Conservation (phyloP, 768 basidiomycete genomes). For the Pleurotus giganteus region DNA sequence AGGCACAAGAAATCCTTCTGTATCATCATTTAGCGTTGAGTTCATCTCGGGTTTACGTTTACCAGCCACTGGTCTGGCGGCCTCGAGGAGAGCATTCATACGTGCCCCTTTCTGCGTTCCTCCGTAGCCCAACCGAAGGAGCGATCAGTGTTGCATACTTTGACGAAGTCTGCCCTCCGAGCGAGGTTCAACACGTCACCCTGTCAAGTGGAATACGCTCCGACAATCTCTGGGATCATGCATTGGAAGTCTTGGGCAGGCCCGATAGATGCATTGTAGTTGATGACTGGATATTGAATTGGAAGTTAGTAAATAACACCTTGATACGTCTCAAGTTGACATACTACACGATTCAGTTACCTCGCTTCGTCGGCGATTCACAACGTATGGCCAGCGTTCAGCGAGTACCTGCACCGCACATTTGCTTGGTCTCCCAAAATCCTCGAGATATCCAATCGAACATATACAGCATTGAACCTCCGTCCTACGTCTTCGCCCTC, state of each 20-base stretch:
- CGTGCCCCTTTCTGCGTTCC: slow-evolving; percentile 43
- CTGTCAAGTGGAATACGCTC: slow-evolving; percentile 20
- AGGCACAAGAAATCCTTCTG: slow-evolving; percentile 46
- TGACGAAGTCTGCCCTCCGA: slow-evolving; percentile 37
- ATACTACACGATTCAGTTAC: slow-evolving; percentile 24
- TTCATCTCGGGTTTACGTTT: slow-evolving; percentile 38
- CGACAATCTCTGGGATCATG: slow-evolving; percentile 34
- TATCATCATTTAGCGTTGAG: slow-evolving; percentile 44
- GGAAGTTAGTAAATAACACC: slow-evolving; percentile 34
- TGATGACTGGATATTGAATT: slow-evolving; percentile 42
- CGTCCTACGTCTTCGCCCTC: slow-evolving; percentile 17
- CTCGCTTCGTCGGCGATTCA: slow-evolving; percentile 38
- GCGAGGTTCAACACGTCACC: slow-evolving; percentile 32
- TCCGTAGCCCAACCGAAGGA: slow-evolving; percentile 36
- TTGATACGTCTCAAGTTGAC: background rate
- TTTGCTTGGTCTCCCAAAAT: slow-evolving; percentile 42
- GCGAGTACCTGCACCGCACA: slow-evolving; percentile 33
- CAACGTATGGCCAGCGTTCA: slow-evolving; percentile 38
- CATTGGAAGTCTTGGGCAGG: slow-evolving; percentile 27
- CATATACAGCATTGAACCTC: slow-evolving; percentile 33
- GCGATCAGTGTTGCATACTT: slow-evolving; percentile 34
- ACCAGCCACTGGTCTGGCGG: slow-evolving; percentile 45
- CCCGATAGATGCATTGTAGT: slow-evolving; percentile 41
- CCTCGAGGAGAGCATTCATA: slow-evolving; percentile 37
- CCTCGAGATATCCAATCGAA: slow-evolving; percentile 30